phyloP scores from a whole-genome alignment of 306 rosid genomes.

The Calophaca sinica region DNA sequence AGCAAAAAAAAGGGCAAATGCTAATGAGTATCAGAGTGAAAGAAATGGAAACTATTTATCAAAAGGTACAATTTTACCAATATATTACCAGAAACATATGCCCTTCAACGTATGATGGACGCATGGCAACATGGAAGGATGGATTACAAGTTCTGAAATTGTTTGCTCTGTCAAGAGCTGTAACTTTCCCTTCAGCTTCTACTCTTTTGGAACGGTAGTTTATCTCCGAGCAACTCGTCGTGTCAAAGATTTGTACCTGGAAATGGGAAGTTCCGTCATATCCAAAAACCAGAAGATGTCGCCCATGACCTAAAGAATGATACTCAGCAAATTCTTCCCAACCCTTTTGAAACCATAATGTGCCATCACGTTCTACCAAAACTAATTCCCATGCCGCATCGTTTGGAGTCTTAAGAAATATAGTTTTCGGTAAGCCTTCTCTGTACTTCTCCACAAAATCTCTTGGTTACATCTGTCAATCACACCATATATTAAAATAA shows the following conservation, averaged over 20 bases:
- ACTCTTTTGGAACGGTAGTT: background rate
- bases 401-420: constrained; percentile 46
- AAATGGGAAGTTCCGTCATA: constrained; percentile 20
- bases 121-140: constrained; percentile 15
- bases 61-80: background rate
- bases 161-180: constrained; percentile 38
- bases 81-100: background rate
- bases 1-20: background rate
- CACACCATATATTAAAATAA: too few species aligned
- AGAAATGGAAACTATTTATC: too few species aligned
- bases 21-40: too few species aligned
- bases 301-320: constrained; percentile 41
- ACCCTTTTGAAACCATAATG: constrained; percentile 45
- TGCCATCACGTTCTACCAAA: constrained; percentile 36
- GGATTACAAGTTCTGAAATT: constrained; percentile 35
- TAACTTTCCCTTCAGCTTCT: background rate
- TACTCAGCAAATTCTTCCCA: too few species aligned
- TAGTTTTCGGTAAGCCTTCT: constrained; percentile 19
- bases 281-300: constrained; percentile 41
- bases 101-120: background rate
- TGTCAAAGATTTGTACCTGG: constrained; percentile 25
- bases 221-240: constrained; percentile 39
- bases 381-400: constrained; percentile 44
- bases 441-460: constrained; percentile 40
- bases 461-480: constrained; percentile 47